Evolutionary conservation across 306 rosid species (phyloP).

Genomic region (Phaseolus lunatus): DNA sequence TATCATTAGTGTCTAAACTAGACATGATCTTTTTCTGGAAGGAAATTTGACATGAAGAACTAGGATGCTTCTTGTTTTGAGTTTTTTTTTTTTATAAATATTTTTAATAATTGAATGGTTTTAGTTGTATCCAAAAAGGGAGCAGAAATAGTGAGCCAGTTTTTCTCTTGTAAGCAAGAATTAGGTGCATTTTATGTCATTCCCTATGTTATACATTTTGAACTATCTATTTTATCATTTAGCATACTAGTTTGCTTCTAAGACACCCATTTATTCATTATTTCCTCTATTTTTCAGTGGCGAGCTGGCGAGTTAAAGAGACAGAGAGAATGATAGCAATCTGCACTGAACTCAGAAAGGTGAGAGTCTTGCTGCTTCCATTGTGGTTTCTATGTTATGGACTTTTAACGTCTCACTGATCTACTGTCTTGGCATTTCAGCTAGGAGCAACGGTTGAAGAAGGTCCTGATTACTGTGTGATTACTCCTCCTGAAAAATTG

Average conservation of each 20-base stretch:
- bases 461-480: conserved; percentile 95
- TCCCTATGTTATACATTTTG: conserved; percentile 18
- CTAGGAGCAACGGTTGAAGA: conserved; percentile 98
- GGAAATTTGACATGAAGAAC: not conserved
- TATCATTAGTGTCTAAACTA: not conserved
- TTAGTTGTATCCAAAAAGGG: conserved; percentile 8
- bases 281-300: conserved; percentile 64
- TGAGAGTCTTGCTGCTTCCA: conserved; percentile 43
- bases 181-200: conserved; percentile 16
- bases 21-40: not conserved
- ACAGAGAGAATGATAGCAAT: conserved; percentile 98
- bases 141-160: not conserved
- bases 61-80: not conserved
- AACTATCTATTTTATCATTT: conserved; percentile 26
- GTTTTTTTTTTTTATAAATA: not conserved
- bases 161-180: conserved; percentile 20
- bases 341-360: conserved; percentile 99
- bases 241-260: conserved; percentile 19
- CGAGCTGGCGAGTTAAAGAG: conserved; percentile 99
- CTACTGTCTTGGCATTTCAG: conserved; percentile 53
- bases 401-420: conserved; percentile 3
- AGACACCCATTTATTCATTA: conserved; percentile 29
- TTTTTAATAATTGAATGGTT: conserved; percentile 12
- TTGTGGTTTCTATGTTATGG: conserved; percentile 15
- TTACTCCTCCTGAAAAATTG: conserved; percentile 93